Evolutionary conservation across 2,329 filamentous ascomycete genomes (phyloP).

Genomic region (Colletotrichum sp.): DNA sequence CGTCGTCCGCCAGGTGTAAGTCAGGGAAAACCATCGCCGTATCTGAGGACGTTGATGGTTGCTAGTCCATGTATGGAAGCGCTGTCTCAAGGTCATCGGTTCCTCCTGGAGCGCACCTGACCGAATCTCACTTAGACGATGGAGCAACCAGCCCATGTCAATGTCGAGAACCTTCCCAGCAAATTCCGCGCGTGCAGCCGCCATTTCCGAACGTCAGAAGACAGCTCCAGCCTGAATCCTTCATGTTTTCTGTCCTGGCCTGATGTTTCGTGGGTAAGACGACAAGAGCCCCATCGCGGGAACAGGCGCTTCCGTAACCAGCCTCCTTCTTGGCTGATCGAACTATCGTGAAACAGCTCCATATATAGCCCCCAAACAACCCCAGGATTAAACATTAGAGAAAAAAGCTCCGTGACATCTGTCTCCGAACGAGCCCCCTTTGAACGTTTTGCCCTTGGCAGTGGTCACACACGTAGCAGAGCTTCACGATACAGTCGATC

Average conservation of each 20-base stretch:
- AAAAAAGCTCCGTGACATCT: background rate
- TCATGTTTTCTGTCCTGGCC: background rate
- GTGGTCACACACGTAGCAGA: background rate
- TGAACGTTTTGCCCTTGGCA: background rate
- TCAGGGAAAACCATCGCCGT: background rate
- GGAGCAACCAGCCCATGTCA: background rate
- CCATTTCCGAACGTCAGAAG: background rate
- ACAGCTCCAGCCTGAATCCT: background rate
- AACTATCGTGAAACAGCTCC: constrained; percentile 13
- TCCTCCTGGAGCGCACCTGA: background rate
- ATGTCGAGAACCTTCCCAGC: background rate
- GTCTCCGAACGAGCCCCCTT: background rate
- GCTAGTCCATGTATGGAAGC: background rate
- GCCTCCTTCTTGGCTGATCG: background rate
- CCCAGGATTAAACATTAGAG: background rate
- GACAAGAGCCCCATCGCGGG: background rate
- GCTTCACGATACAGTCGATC: background rate
- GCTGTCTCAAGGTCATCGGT: background rate
- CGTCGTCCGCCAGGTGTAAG: background rate
- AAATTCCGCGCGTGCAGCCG: background rate
- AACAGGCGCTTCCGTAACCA: background rate
- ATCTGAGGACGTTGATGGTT: background rate
- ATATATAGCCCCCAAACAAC: background rate
- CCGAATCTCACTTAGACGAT: background rate
- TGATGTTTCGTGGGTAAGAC: background rate